phyloP scores from a whole-genome alignment of 495 filamentous ascomycete species.

The Penicillium soppii region DNA sequence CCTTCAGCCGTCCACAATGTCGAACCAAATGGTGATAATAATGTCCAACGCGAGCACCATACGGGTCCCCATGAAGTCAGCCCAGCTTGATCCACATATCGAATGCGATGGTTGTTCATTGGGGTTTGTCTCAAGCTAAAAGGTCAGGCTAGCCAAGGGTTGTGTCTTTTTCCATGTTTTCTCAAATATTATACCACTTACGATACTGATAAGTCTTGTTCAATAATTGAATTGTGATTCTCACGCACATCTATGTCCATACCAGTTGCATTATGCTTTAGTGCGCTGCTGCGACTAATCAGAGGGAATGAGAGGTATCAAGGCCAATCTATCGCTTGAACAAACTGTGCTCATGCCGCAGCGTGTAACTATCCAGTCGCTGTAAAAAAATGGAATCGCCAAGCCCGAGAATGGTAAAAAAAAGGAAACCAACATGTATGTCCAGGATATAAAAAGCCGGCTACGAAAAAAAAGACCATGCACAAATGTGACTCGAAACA shows the following conservation, averaged over 20 bases:
- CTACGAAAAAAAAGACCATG: slow-evolving; percentile 3
- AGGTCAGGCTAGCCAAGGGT: no score
- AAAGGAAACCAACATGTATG: slow-evolving; percentile 10
- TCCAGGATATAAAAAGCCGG: slow-evolving; percentile 9
- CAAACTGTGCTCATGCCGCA: slow-evolving; percentile 9
- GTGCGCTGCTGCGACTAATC: neutral
- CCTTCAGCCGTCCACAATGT: slow-evolving; percentile 8
- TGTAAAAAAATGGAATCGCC: slow-evolving; percentile 3
- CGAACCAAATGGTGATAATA: slow-evolving; percentile 12
- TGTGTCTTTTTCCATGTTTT: neutral
- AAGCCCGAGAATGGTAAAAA: neutral
- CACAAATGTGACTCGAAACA: slow-evolving; percentile 1
- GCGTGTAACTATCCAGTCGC: neutral
- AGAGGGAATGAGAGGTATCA: slow-evolving; percentile 12
- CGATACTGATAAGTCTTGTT: neutral
- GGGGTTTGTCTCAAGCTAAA: no score
- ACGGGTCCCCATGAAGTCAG: neutral
- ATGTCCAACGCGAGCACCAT: neutral
- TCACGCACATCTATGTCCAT: slow-evolving; percentile 1
- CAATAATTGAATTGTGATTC: neutral
- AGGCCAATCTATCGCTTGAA: slow-evolving; percentile 23
- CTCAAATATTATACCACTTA: neutral
- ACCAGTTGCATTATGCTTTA: neutral
- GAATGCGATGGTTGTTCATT: neutral
- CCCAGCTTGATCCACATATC: neutral